Evolutionary conservation across 768 basidiomycete genomes (phyloP).

Genomic region (Hypsizygus marmoreus): DNA sequence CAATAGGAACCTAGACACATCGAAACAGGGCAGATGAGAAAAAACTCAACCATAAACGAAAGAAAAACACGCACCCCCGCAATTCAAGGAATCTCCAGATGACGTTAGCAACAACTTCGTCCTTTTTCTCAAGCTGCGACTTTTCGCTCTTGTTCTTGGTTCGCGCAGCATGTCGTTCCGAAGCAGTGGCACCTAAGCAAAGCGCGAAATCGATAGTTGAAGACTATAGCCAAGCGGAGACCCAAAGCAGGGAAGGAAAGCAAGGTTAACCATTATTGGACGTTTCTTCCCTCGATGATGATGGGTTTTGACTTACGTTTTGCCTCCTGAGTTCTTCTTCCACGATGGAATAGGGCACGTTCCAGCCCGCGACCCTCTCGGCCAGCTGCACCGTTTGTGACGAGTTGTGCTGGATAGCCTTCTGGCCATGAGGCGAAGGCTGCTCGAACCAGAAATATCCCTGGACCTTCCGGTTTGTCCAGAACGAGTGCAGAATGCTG

Average conservation of each 20-base stretch:
- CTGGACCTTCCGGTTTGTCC: conserved; percentile 75
- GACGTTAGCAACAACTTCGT: conserved; percentile 97
- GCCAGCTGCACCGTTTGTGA: conserved; percentile 82
- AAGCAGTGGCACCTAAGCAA: conserved; percentile 87
- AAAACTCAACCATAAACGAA: conserved; percentile 11
- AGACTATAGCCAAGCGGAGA: conserved; percentile 55
- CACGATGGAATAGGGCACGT: conserved; percentile 79
- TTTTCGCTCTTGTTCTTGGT: conserved; percentile 69
- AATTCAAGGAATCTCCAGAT: conserved; percentile 98
- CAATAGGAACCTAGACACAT: conserved; percentile 84
- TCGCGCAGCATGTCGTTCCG: conserved; percentile 77
- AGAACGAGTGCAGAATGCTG: conserved; percentile 76
- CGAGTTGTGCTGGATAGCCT: conserved; percentile 70
- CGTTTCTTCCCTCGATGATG: conserved; percentile 20
- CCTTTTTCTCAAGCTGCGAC: conserved; percentile 85
- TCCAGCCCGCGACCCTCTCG: conserved; percentile 88
- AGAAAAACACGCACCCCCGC: conserved; percentile 69
- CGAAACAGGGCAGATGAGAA: conserved; percentile 10
- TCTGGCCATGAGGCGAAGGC: conserved; percentile 50
- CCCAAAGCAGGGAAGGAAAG: conserved; percentile 14
- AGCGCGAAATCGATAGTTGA: conserved; percentile 96
- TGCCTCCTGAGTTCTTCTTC: conserved; percentile 96
- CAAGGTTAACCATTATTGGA: conserved; percentile 26
- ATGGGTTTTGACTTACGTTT: conserved; percentile 65
- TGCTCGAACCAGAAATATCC: conserved; percentile 79